Evolutionary conservation across 352 stramenopile genomes (phyloP).

Genomic region (Phytophthora idaei): DNA sequence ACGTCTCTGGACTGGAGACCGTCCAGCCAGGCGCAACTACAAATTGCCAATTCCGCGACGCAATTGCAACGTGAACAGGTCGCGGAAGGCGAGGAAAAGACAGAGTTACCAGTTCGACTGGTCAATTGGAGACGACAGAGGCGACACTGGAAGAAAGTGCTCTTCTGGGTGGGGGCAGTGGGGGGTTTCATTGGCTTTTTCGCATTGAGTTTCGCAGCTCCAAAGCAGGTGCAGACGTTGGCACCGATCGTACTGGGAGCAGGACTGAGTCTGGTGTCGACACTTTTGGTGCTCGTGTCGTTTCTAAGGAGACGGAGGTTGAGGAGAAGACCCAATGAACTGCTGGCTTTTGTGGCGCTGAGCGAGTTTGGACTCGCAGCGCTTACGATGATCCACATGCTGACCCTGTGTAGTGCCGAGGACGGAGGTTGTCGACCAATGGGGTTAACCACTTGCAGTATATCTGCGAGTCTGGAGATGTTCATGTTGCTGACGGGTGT

Average conservation of each 20-base stretch:
- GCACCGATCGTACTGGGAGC: constrained; percentile 55
- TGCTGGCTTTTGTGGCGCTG: constrained; percentile 66
- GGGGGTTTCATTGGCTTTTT: constrained; percentile 49
- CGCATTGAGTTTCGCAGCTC: constrained; percentile 49
- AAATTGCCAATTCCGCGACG: constrained; percentile 6
- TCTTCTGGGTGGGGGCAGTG: constrained; percentile 41
- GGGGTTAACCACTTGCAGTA: constrained; percentile 40
- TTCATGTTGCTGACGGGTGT: constrained; percentile 66
- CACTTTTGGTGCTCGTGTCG: constrained; percentile 56
- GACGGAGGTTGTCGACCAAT: constrained; percentile 46
- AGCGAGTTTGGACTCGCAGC: constrained; percentile 64
- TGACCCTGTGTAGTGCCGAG: constrained; percentile 47
- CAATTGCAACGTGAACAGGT: constrained; percentile 12
- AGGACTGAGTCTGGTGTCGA: constrained; percentile 56
- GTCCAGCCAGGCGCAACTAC: constrained; percentile 30
- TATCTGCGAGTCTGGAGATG: constrained; percentile 53
- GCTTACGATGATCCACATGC: constrained; percentile 49
- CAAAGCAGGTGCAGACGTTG: constrained; percentile 40
- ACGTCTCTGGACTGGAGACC: constrained; percentile 27
- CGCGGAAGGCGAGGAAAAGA: constrained; percentile 33
- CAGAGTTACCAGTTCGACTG: constrained; percentile 34
- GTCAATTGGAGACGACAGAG: constrained; percentile 35
- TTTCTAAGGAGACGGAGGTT: constrained; percentile 47
- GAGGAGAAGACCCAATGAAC: constrained; percentile 62
- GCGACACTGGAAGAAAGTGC: constrained; percentile 22